Evolutionary conservation across 202 grass and related monocot species (phyloP).

Genomic region (Dendrocalamus latiflorus): DNA sequence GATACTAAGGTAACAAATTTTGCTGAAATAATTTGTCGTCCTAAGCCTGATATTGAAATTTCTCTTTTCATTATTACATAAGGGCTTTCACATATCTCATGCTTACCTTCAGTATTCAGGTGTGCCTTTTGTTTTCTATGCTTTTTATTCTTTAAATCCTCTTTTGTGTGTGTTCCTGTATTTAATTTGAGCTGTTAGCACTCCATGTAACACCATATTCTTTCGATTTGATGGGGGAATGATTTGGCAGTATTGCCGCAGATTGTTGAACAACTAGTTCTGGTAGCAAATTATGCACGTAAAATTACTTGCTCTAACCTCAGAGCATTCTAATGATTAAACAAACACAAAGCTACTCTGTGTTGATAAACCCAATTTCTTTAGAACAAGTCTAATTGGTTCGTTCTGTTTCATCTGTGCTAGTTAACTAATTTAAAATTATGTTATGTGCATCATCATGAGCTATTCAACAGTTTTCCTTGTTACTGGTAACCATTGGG

Average conservation of each 20-base stretch:
- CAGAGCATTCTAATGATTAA: neutral
- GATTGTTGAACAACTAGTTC: neutral
- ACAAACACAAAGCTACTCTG: neutral
- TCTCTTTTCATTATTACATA: neutral
- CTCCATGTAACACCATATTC: neutral
- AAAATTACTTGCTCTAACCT: neutral
- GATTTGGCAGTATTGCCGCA: neutral
- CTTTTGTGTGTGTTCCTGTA: neutral
- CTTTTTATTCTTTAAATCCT: slow-evolving; percentile 8
- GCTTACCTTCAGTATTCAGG: neutral
- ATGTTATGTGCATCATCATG: neutral
- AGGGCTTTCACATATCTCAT: slow-evolving; percentile 5
- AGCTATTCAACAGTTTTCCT: neutral
- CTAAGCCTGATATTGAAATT: neutral
- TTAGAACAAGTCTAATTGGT: neutral
- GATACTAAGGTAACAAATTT: slow-evolving; percentile 74
- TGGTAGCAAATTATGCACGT: neutral
- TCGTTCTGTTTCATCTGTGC: neutral
- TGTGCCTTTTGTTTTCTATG: neutral
- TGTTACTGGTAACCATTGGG: neutral
- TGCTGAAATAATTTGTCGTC: neutral
- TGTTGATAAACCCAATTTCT: neutral
- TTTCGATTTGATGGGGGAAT: slow-evolving; percentile 9
- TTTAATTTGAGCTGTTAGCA: neutral
- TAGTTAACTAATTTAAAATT: neutral